Evolutionary conservation across 2,329 filamentous ascomycete species (phyloP), one percentile per base, ranked within the genome.

Genomic region (Xylariaceae sp.): DNA sequence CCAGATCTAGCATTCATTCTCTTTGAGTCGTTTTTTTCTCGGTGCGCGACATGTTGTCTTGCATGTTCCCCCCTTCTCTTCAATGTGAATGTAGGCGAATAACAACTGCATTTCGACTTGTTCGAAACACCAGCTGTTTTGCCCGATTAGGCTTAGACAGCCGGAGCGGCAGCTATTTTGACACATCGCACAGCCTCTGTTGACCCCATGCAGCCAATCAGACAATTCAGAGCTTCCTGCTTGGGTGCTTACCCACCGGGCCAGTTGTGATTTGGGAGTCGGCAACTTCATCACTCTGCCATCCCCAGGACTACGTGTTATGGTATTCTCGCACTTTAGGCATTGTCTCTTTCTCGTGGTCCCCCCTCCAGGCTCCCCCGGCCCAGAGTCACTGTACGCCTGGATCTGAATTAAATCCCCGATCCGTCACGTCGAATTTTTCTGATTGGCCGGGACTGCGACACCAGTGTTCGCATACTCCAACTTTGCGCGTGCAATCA

Each of bases 361-460:
- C 21, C 41, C 42, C 39, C 30, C 47, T 52, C 53, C 23, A 42
- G 37, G 44, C 33, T 33, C 41, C 47, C 37, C 39, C 50, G 36
- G 54, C 24, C 46, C 40, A 51, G 36, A 26, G n/a, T 26, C 35
- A 41, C 46, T 44, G 44, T 46, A 54, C 48, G 20, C 42, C 21
- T 26, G 21, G 13, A 6, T 39, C 45, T 55, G 9, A 13, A 40
- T 50, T 55, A 41, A 47, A 58, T 45, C 50, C 51, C 51, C 39
- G 45, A 50, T 58, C 46, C 50, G 60, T 37, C 30, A 51, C 13
- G 43, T 61, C 57, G 64, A 71, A 65, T 74, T 75, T n/a, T 75
- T 75, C 64, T 75, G 68, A 76, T 75, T 76, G 73, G 73, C 43
- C 66, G 36, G 60, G 56, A 11, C 16, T 11, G 27, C 13, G 41